Conservation (phyloP, 2,329 filamentous ascomycete species). For the Nannizziopsis arthrosporioides region DNA sequence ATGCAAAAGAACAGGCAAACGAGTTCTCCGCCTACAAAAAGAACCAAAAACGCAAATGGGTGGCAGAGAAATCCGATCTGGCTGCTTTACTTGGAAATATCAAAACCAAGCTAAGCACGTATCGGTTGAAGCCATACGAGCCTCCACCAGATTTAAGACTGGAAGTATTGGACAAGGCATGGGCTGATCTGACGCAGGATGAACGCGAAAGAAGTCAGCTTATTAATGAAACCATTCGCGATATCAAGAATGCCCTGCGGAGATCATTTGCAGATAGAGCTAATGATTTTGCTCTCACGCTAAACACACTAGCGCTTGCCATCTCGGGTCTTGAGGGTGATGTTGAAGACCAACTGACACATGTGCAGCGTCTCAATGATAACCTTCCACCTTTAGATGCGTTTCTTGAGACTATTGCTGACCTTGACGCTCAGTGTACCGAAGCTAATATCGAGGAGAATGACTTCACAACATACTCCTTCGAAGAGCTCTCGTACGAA, state of each 20-base stretch:
- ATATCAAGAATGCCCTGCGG: slow-evolving; percentile 92
- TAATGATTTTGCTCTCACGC: slow-evolving; percentile 89
- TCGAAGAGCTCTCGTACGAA: slow-evolving; percentile 92
- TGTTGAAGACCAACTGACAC: slow-evolving; percentile 82
- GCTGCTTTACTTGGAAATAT: slow-evolving; percentile 91
- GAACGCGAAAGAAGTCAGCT: slow-evolving; percentile 83
- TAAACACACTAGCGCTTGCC: slow-evolving; percentile 88
- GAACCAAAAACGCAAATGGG: slow-evolving; percentile 85
- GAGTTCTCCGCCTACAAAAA: slow-evolving; percentile 84
- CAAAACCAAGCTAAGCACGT: slow-evolving; percentile 95
- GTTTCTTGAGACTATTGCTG: slow-evolving; percentile 77
- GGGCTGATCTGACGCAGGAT: slow-evolving; percentile 64
- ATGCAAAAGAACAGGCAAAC: slow-evolving; percentile 75
- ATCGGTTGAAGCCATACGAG: slow-evolving; percentile 79
- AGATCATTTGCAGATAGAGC: slow-evolving; percentile 94
- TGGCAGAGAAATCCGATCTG: slow-evolving; percentile 92
- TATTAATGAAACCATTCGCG: slow-evolving; percentile 96
- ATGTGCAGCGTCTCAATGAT: slow-evolving; percentile 73
- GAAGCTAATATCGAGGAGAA: slow-evolving; percentile 99
- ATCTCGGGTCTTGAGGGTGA: slow-evolving; percentile 97
- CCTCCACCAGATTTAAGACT: slow-evolving; percentile 73
- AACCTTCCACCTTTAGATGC: slow-evolving; percentile 82
- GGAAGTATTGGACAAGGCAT: slow-evolving; percentile 71
- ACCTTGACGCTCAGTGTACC: slow-evolving; percentile 74
- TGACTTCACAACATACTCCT: slow-evolving; percentile 98